phyloP scores from a whole-genome alignment of 306 rosid genomes.

The Citrullus colocynthis region DNA sequence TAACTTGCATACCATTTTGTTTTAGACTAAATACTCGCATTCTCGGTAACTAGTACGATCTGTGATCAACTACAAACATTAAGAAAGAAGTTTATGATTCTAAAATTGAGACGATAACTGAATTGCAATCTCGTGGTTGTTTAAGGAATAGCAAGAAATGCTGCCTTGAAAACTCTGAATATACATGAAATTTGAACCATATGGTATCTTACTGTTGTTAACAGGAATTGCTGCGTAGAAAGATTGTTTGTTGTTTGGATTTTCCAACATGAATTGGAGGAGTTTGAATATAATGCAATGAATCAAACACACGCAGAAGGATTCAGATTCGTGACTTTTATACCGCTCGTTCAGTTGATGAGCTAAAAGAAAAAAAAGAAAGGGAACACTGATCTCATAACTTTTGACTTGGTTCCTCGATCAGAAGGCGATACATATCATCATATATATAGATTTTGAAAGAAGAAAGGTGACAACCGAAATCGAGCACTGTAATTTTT shows the following conservation, averaged over 20 bases:
- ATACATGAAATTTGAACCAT: neutral
- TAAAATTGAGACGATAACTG: neutral
- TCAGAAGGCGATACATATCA: slow-evolving; percentile 42
- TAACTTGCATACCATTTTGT: neutral
- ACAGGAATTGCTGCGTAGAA: slow-evolving; percentile 88
- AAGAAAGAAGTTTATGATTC: neutral
- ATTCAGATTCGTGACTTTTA: slow-evolving; percentile 55
- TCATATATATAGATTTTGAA: slow-evolving; percentile 28
- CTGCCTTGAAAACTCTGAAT: neutral
- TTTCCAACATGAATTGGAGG: slow-evolving; percentile 34
- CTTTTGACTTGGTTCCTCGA: slow-evolving; percentile 62
- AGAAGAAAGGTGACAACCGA: slow-evolving; percentile 41
- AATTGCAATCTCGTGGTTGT: neutral
- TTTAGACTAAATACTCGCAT: neutral
- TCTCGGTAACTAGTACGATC: neutral
- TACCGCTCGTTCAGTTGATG: slow-evolving; percentile 38
- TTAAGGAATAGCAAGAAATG: neutral
- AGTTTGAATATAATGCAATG: slow-evolving; percentile 42
- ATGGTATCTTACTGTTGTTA: slow-evolving; percentile 5
- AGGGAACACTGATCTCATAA: slow-evolving; percentile 46
- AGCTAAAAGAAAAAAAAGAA: slow-evolving; percentile 17
- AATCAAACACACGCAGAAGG: slow-evolving; percentile 14
- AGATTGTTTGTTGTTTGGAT: slow-evolving; percentile 34
- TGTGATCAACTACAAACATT: neutral
- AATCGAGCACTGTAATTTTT: slow-evolving; percentile 49